Conservation (phyloP, 2,329 filamentous ascomycete species). For the Bertia moriformis region DNA sequence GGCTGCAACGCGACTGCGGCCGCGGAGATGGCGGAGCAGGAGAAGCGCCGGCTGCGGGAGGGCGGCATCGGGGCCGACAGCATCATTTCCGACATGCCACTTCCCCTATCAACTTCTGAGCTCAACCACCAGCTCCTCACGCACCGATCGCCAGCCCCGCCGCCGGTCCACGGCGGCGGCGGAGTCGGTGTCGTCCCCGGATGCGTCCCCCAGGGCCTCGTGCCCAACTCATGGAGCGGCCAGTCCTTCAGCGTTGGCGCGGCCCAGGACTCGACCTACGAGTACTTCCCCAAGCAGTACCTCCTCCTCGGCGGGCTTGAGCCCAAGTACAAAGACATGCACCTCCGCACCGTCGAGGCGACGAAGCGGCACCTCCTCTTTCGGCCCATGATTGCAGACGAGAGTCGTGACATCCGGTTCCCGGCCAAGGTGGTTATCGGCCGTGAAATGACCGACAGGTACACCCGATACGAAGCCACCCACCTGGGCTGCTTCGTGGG, state of each 20-base stretch:
- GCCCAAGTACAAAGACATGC: conserved; percentile 11
- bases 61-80: conserved; percentile 18
- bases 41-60: too few species aligned
- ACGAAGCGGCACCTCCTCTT: conserved; percentile 64
- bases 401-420: conserved; percentile 57
- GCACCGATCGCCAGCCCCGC: conserved; percentile 1
- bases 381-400: conserved; percentile 56
- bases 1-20: conserved; percentile 41
- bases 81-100: conserved; percentile 1
- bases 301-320: conserved; percentile 31
- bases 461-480: too few species aligned
- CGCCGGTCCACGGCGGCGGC: not conserved
- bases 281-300: conserved; percentile 8
- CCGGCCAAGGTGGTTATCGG: conserved; percentile 43
- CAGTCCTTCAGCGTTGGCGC: conserved; percentile 34
- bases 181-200: conserved; percentile 15
- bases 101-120: too few species aligned
- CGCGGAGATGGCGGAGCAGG: conserved; percentile 34
- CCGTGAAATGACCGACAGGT: conserved; percentile 22
- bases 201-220: conserved; percentile 47
- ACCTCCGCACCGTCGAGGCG: conserved; percentile 51
- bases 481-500: conserved; percentile 60
- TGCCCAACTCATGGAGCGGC: too few species aligned
- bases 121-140: too few species aligned
- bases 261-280: conserved; percentile 21